Evolutionary conservation across 768 basidiomycete genomes (phyloP).

Genomic region (Phaffia australis): DNA sequence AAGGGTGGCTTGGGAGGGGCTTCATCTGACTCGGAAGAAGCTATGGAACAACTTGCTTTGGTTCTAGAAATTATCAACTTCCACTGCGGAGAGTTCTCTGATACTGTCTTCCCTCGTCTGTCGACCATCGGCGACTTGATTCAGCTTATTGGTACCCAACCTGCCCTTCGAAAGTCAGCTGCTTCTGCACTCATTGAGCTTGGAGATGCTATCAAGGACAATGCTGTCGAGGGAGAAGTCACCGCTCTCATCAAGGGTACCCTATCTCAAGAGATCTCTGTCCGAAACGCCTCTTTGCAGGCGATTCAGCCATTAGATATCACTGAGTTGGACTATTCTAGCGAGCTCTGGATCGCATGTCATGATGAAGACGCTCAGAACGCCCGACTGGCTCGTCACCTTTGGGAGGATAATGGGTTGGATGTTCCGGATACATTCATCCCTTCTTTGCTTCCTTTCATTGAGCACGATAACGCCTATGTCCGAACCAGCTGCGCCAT

Average conservation of each 20-base stretch:
- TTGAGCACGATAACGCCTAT: slow-evolving; percentile 68
- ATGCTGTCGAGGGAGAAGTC: slow-evolving; percentile 54
- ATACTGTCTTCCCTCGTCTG: slow-evolving; percentile 61
- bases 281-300: slow-evolving; percentile 79
- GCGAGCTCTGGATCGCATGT: slow-evolving; percentile 72
- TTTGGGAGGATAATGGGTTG: slow-evolving; percentile 94
- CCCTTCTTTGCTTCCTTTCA: slow-evolving; percentile 49
- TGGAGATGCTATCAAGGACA: slow-evolving; percentile 63
- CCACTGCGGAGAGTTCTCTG: slow-evolving; percentile 55
- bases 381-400: slow-evolving; percentile 59
- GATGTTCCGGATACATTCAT: slow-evolving; percentile 67
- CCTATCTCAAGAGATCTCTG: slow-evolving; percentile 74
- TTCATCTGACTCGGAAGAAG: slow-evolving; percentile 51
- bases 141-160: slow-evolving; percentile 61
- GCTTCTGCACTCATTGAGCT: slow-evolving; percentile 69
- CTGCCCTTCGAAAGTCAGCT: slow-evolving; percentile 70
- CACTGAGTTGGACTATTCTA: slow-evolving; percentile 87
- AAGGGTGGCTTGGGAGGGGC: slow-evolving; percentile 52
- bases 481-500: slow-evolving; percentile 61
- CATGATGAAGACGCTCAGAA: slow-evolving; percentile 89
- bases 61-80: slow-evolving; percentile 37
- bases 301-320: slow-evolving; percentile 85
- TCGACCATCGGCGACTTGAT: slow-evolving; percentile 59
- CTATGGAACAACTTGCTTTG: slow-evolving; percentile 69
- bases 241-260: slow-evolving; percentile 59